A percentile compares a stretch with the other conserved stretches of the same genome.
Conservation (phyloP, 352 stramenopile species). For the Albugo laibachii region DNA sequence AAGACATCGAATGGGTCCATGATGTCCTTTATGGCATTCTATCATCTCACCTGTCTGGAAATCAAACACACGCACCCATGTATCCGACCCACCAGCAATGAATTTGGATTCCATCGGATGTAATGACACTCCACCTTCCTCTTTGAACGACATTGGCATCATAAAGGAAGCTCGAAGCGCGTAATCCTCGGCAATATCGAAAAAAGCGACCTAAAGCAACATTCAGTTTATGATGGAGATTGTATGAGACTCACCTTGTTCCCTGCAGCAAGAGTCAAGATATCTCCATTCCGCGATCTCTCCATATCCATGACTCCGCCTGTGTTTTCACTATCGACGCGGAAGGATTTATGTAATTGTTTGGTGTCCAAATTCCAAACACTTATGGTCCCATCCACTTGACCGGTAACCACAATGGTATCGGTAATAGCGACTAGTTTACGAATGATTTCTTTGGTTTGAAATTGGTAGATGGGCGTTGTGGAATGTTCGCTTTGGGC, state of each 20-base stretch:
- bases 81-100: conserved; percentile 85
- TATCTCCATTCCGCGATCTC: conserved; percentile 27
- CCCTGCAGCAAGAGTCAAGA: conserved; percentile 84
- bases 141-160: conserved; percentile 82
- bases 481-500: conserved; percentile 20
- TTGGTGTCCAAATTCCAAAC: conserved; percentile 47
- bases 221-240: background rate
- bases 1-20: conserved; percentile 93
- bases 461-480: conserved; percentile 24
- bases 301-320: conserved; percentile 71
- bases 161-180: conserved; percentile 22
- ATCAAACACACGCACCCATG: conserved; percentile 95
- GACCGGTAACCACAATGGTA: conserved; percentile 30
- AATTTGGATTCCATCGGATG: conserved; percentile 71
- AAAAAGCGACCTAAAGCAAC: conserved; percentile 82
- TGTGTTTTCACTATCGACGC: conserved; percentile 18
- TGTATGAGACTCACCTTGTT: conserved; percentile 35
- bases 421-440: conserved; percentile 43
- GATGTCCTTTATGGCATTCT: conserved; percentile 94
- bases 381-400: conserved; percentile 47
- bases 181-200: conserved; percentile 28
- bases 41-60: conserved; percentile 80
- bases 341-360: conserved; percentile 22
- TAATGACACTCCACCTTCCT: conserved; percentile 81
- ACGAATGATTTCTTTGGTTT: conserved; percentile 44